Conservation (phyloP, 208 protist species). For the Leishmania mexicana region DNA sequence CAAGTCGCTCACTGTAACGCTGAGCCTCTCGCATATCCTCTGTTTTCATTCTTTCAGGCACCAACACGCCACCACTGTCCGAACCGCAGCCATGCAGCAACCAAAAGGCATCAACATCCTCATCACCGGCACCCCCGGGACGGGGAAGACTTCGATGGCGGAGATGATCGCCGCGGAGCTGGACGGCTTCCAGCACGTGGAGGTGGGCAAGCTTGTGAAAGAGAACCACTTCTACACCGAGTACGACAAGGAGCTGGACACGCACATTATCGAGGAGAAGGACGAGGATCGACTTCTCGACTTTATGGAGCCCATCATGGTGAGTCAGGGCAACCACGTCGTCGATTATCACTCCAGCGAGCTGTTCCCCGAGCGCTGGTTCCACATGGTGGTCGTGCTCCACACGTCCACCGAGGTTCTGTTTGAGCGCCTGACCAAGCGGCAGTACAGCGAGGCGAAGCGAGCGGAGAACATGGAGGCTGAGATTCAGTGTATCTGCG, state of each 20-base stretch:
- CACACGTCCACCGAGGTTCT: slow-evolving; percentile 90
- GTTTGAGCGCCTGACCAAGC: slow-evolving; percentile 90
- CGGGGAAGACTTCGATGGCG: slow-evolving; percentile 95
- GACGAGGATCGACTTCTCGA: slow-evolving; percentile 93
- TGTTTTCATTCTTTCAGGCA: background rate
- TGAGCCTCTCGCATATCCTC: background rate
- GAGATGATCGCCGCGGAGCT: slow-evolving; percentile 77
- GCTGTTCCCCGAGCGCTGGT: slow-evolving; percentile 98
- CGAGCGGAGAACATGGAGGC: slow-evolving; percentile 97
- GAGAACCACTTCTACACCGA: slow-evolving; percentile 91
- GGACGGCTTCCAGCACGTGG: slow-evolving; percentile 75
- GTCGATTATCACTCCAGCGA: slow-evolving; percentile 97
- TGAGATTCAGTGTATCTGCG: slow-evolving; percentile 97
- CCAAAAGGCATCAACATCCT: slow-evolving; percentile 90
- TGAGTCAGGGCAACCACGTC: slow-evolving; percentile 85
- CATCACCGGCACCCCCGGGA: slow-evolving; percentile 96
- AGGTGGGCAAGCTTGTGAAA: slow-evolving; percentile 93
- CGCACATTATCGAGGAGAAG: slow-evolving; percentile 95
- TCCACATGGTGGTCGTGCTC: slow-evolving; percentile 97
- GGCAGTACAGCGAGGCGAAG: slow-evolving; percentile 94
- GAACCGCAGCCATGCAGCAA: slow-evolving; percentile 42
- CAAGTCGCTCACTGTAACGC: background rate
- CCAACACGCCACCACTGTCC: background rate
- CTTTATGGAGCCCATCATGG: slow-evolving; percentile 94
- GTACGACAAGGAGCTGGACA: slow-evolving; percentile 94